phyloP scores from a whole-genome alignment of 768 basidiomycete genomes.

The Termitomyces sp. region DNA sequence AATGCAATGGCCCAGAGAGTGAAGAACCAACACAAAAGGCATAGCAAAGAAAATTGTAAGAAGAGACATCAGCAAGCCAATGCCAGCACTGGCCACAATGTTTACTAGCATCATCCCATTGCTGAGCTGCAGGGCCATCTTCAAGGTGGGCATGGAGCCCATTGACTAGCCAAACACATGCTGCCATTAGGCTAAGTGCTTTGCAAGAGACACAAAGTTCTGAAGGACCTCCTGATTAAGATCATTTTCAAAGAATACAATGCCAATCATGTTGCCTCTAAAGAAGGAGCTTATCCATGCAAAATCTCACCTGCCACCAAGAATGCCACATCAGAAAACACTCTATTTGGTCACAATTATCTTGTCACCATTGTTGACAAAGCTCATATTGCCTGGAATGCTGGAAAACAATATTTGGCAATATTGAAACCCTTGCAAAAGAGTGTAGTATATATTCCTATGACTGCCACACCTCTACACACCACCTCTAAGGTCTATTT shows the following conservation, averaged over 20 bases:
- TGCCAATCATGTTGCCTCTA: neutral
- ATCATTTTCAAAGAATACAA: slow-evolving; percentile 16
- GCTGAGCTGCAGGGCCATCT: neutral
- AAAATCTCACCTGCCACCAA: slow-evolving; percentile 5
- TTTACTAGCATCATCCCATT: no score
- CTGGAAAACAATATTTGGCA: slow-evolving; percentile 13
- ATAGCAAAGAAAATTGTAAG: no score
- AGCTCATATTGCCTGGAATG: slow-evolving; percentile 21
- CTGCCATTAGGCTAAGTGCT: neutral
- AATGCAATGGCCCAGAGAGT: no score
- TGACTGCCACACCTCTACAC: slow-evolving; percentile 26
- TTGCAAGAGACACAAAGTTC: neutral
- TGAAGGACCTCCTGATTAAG: slow-evolving; percentile 5
- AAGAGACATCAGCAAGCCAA: no score
- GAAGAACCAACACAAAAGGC: no score
- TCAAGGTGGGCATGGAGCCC: neutral
- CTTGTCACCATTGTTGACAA: slow-evolving; percentile 21
- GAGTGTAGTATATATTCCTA: slow-evolving; percentile 4
- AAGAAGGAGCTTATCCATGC: slow-evolving; percentile 13
- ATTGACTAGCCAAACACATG: neutral
- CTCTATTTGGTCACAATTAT: slow-evolving; percentile 17
- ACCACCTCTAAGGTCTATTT: slow-evolving; percentile 22
- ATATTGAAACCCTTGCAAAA: slow-evolving; percentile 13
- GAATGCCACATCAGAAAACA: neutral
- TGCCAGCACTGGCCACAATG: no score